Evolutionary conservation across 2,329 filamentous ascomycete species (phyloP), one percentile per base, ranked within the genome.

Genomic region (Ceratocystis variospora): DNA sequence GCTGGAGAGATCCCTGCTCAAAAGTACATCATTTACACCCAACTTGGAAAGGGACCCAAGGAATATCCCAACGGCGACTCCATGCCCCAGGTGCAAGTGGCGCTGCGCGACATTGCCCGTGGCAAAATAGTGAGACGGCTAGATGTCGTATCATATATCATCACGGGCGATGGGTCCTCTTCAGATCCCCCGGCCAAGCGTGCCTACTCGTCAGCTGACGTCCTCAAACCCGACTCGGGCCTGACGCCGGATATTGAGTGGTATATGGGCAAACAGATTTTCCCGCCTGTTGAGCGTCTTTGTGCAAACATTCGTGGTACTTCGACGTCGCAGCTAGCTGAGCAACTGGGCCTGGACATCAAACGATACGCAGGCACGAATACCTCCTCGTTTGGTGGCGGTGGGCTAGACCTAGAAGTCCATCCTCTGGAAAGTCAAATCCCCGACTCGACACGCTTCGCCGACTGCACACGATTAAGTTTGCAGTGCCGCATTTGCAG

Each of bases 11-110:
- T 96, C 57, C 88, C 90, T 0, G 78, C 83, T 3, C 85, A 87
- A 71, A 96, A 96, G 78, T 99, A 97, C 78, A 95, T 92, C 71
- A 99, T 99, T 74, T 96, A 90, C 76, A 97, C 93, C 6, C 95
- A 97, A 80, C 88, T 99, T 66, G 94, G 94, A 71, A 99, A 99
- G 75, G 84, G 87, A 44, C 94, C 94, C 1, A 87, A 87, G 69
- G 92, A 97, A 69, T 99, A 99, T 72, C 93, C 93, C 65, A 96
- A 96, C 73, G 89, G 87, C 64, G 90, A 93, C 74, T 89, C 86
- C 50, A 97, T 99, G 94, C 94, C 94, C 2, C 93, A 96, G 67
- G 93, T 96, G 1, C 94, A 99, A 74, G 94, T 99, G 5, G 94
- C 94, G 6, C 81, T 97, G 25, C 87, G 91, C 50, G 90, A 96